These are phyloP conservation scores for Trypanosomatidae sp. DNA, from an alignment of 208 protist species.

Conservation along the genomic window DNA sequence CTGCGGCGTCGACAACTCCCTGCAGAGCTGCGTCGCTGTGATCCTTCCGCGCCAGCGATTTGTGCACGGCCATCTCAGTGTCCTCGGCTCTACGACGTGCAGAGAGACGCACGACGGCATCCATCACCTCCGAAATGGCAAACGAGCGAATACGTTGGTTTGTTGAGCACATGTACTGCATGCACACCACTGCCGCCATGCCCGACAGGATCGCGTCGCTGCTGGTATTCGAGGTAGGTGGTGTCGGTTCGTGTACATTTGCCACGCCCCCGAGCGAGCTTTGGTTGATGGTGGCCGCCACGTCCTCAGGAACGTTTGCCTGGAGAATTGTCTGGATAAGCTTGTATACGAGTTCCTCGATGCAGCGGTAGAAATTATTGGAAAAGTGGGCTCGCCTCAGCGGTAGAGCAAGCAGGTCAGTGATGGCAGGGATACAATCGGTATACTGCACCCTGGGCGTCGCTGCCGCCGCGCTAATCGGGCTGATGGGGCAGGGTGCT, in stretches of 20 bases:
- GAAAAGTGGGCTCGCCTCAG: conserved; percentile 45
- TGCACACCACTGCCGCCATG: conserved; percentile 53
- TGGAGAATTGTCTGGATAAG: conserved; percentile 57
- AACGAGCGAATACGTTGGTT: conserved; percentile 66
- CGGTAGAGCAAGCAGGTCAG: conserved; percentile 3
- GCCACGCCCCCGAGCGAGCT: background rate
- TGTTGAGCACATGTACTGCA: conserved; percentile 68
- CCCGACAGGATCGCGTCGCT: conserved; percentile 21
- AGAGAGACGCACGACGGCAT: conserved; percentile 53
- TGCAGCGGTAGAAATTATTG: conserved; percentile 61
- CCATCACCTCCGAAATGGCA: conserved; percentile 71
- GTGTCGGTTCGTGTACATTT: background rate
- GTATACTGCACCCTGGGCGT: background rate
- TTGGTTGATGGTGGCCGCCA: background rate
- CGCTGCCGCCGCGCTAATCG: background rate
- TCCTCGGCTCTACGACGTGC: conserved; percentile 10
- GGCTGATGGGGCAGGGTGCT: background rate
- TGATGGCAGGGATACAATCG: background rate
- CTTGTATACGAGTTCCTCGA: conserved; percentile 51
- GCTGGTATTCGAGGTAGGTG: background rate
- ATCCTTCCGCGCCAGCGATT: background rate
- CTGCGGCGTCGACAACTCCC: background rate
- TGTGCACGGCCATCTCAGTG: background rate
- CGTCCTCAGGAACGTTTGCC: conserved; percentile 1
- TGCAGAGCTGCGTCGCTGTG: background rate